Evolutionary conservation across 2,329 filamentous ascomycete species (phyloP), one percentile per base, ranked within the genome.

Genomic region (Orbilia javanica): DNA sequence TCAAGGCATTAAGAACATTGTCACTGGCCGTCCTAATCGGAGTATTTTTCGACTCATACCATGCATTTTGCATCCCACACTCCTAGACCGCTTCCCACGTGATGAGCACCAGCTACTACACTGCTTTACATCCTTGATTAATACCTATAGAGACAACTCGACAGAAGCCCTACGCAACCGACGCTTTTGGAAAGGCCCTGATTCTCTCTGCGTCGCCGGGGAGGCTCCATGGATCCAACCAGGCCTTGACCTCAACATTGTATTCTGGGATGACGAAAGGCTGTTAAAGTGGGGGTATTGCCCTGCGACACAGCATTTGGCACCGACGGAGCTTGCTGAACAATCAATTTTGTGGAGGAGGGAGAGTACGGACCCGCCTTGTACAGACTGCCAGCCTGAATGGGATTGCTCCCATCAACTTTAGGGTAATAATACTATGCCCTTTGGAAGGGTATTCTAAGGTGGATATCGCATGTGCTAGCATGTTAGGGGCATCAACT

Each of bases 241-340:
- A 15, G 34, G 25, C 18, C 10, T 68, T 11, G 46, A 68, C 20
- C 4, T 15, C 6, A 36, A 57, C 3, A 11, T 27, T 11, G 20
- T 55, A n/a, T 55, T 68, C 22, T 68, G 64, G 64, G 64, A 68
- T 7, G 64, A 68, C 10, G 34, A 55, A n/a, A 68, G 64, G 22
- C 36, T 57, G 18, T 10, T n/a, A 11, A 10, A 15, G 18, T 68
- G 64, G 64, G 64, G 64, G 1, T 68, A 55, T 31, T 7, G 34
- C 22, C n/a, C 11, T 6, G 20, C 48, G 13, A 7, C 3, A 29
- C 13, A 67, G 11, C 10, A 25, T 34, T 46, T 15, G 63, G 42
- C 27, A 6, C 3, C 10, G n/a, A n/a, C 4, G 4, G 22, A 25
- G 5, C 34, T 36, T 36, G 34, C 34, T 10, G 34, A 36, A 10